phyloP scores from a whole-genome alignment of 208 protist species.

The Entamoeba histolytica region DNA sequence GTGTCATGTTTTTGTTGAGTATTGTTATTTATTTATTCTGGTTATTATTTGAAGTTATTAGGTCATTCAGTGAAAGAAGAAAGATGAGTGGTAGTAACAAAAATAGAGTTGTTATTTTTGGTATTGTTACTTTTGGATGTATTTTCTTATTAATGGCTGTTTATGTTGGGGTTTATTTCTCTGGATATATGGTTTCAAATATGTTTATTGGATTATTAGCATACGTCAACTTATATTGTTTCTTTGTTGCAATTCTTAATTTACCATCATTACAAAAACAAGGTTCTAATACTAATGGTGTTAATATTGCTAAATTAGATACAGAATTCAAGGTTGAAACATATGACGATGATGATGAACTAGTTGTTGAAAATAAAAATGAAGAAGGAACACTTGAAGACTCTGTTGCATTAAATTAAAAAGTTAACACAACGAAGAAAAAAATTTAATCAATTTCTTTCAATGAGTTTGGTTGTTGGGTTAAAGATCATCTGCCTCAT shows the following conservation, averaged over 20 bases:
- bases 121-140: background rate
- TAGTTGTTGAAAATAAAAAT: background rate
- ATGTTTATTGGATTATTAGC: too few species aligned
- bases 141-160: background rate
- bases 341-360: background rate
- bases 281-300: too few species aligned
- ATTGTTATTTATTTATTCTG: too few species aligned
- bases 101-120: background rate
- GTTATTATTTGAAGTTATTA: too few species aligned
- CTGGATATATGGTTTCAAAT: background rate
- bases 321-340: background rate
- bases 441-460: background rate
- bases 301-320: too few species aligned
- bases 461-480: background rate
- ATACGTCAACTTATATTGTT: too few species aligned
- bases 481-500: background rate
- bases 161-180: background rate
- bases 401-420: background rate
- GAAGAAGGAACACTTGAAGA: background rate
- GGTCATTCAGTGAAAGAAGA: background rate
- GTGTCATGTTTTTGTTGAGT: too few species aligned
- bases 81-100: background rate
- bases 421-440: background rate
- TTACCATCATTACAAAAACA: too few species aligned
- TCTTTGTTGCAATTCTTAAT: too few species aligned